Evolutionary conservation across 2,329 filamentous ascomycete genomes (phyloP).

Genomic region (Fusarium succisae): DNA sequence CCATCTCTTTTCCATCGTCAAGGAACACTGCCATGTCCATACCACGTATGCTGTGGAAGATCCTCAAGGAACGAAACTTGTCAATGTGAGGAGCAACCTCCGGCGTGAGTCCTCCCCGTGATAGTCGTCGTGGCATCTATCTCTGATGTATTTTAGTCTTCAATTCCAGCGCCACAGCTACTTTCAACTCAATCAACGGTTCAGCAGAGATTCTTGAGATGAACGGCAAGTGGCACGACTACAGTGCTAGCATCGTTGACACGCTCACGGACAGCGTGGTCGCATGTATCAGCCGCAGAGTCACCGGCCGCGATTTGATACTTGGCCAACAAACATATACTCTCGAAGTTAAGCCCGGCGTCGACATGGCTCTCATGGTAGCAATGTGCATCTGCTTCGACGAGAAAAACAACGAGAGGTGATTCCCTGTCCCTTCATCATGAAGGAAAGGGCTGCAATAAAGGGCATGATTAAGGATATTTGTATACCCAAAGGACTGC

Average conservation of each 20-base stretch:
- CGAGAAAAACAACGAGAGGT: conserved; percentile 53
- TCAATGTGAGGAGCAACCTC: conserved; percentile 66
- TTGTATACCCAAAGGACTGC: conserved; percentile 3
- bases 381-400: conserved; percentile 76
- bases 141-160: conserved; percentile 51
- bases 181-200: conserved; percentile 62
- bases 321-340: conserved; percentile 72
- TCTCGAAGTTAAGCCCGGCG: conserved; percentile 69
- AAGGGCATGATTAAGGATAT: not conserved
- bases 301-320: conserved; percentile 66
- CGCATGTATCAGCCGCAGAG: conserved; percentile 67
- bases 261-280: conserved; percentile 60
- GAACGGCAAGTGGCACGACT: conserved; percentile 70
- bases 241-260: conserved; percentile 65
- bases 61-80: conserved; percentile 55
- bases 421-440: too few relatives aligned
- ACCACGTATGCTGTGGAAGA: conserved; percentile 62
- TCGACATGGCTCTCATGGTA: conserved; percentile 72
- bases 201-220: conserved; percentile 60
- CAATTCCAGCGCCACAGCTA: conserved; percentile 63
- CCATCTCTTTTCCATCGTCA: conserved; percentile 67
- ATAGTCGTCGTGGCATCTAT: not conserved
- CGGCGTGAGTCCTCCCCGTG: conserved; percentile 52
- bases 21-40: conserved; percentile 61
- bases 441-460: not conserved